phyloP scores from a whole-genome alignment of 768 basidiomycete genomes.

The Fistulinella prunicolor region DNA sequence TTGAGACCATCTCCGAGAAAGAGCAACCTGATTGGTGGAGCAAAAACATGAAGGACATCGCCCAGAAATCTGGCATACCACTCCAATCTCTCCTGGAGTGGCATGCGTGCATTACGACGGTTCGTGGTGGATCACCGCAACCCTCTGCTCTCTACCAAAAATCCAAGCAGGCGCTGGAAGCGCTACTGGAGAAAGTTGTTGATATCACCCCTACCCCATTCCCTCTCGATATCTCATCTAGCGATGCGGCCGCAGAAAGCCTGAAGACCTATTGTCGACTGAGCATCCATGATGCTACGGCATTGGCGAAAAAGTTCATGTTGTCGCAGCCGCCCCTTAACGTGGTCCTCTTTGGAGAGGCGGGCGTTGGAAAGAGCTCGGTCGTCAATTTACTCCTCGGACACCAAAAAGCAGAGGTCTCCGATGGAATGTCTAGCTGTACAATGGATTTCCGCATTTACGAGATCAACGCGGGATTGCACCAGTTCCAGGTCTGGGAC shows the following conservation, averaged over 20 bases:
- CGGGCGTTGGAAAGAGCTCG: conserved; percentile 39
- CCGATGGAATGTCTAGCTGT: conserved; percentile 27
- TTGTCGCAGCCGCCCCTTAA: conserved; percentile 19
- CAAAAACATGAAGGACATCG: conserved; percentile 25
- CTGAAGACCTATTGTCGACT: conserved; percentile 14
- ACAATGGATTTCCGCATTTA: conserved; percentile 32
- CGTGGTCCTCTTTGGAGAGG: conserved; percentile 40
- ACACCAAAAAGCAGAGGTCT: conserved; percentile 19
- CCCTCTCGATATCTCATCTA: conserved; percentile 16
- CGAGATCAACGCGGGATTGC: conserved; percentile 14
- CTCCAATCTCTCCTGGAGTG: conserved; percentile 7
- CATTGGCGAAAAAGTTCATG: conserved; percentile 12
- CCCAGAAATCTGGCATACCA: conserved; percentile 11
- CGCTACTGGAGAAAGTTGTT: conserved; percentile 8
- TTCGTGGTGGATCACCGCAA: conserved; percentile 1
- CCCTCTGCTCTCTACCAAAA: background rate
- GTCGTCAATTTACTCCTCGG: conserved; percentile 40
- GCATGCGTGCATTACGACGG: conserved; percentile 21
- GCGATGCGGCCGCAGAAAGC: background rate
- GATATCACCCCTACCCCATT: conserved; percentile 7
- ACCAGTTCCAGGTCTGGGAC: conserved; percentile 29
- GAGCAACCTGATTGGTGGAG: conserved; percentile 35
- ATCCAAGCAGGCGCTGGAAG: conserved; percentile 14
- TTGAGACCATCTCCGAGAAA: conserved; percentile 29
- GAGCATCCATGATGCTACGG: conserved; percentile 7